A percentile compares a stretch with the other conserved stretches of the same genome.
These are phyloP conservation scores for Bacterosira constricta DNA, from an alignment of 108 stramenopile genomes.

Conservation along the genomic window DNA sequence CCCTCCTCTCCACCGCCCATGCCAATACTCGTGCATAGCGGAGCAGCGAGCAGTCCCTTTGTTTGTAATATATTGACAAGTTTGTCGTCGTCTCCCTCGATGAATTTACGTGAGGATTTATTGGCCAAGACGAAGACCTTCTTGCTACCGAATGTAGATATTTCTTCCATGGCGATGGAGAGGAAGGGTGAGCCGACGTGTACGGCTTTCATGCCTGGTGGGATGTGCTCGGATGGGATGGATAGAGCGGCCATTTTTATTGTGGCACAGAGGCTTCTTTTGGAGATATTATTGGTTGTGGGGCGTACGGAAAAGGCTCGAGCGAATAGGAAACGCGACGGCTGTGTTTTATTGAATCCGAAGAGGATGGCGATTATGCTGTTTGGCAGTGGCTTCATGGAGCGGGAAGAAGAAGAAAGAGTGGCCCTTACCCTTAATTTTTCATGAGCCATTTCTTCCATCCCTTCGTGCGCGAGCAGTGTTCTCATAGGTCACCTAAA, in stretches of 20 bases:
- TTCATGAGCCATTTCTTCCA: too few relatives aligned
- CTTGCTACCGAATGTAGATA: constrained; percentile 1
- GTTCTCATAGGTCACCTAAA: too few relatives aligned
- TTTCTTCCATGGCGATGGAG: constrained; percentile 6
- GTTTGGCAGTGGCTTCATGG: too few relatives aligned
- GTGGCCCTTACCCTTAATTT: too few relatives aligned
- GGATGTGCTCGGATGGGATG: constrained; percentile 17
- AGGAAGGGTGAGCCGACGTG: constrained; percentile 31
- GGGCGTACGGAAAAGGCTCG: too few relatives aligned
- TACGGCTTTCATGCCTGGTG: constrained; percentile 33
- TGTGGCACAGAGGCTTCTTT: too few relatives aligned
- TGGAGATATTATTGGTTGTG: too few relatives aligned
- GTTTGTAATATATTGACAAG: constrained; percentile 12
- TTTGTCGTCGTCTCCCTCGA: constrained; percentile 5
- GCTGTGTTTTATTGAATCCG: too few relatives aligned
- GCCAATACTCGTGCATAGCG: constrained; percentile 25
- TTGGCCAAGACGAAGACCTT: constrained; percentile 33
- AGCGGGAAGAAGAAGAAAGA: too few relatives aligned
- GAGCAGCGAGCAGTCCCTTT: constrained; percentile 24
- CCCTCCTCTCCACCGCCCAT: constrained; percentile 38
- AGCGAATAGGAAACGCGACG: too few relatives aligned
- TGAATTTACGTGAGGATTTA: constrained; percentile 16
- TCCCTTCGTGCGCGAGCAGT: too few relatives aligned
- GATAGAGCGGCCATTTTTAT: constrained; percentile 4
- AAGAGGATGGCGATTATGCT: too few relatives aligned